Conservation (phyloP, 2,329 filamentous ascomycete genomes). For the Apiospora aurea region DNA sequence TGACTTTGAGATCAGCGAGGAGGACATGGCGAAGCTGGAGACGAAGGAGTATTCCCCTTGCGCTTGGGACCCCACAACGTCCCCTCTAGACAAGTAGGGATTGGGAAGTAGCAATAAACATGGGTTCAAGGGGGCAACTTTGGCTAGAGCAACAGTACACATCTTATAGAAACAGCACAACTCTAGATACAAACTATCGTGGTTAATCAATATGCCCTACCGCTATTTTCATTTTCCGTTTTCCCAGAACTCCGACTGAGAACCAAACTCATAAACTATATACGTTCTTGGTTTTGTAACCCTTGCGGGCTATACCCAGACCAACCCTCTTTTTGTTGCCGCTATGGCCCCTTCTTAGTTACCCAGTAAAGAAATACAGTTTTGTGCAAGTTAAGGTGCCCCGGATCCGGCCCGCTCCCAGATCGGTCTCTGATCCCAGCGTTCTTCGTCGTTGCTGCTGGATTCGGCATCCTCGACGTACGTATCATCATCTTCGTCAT, state of each 20-base stretch:
- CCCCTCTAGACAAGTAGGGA: constrained; percentile 49
- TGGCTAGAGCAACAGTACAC: neutral
- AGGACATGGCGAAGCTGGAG: constrained; percentile 58
- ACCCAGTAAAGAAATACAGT: neutral
- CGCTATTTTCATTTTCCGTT: neutral
- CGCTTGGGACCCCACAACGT: constrained; percentile 63
- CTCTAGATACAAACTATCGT: neutral
- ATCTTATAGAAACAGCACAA: neutral
- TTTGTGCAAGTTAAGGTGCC: neutral
- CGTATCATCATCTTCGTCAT: constrained; percentile 38
- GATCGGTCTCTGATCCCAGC: constrained; percentile 41
- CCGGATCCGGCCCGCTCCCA: constrained; percentile 38
- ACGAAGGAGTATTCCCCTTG: constrained; percentile 61
- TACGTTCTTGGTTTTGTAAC: neutral
- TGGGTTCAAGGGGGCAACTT: no score
- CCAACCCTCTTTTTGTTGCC: neutral
- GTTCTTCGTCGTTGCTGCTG: constrained; percentile 33
- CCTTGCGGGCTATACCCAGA: neutral
- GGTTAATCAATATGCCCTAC: neutral
- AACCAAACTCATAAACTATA: neutral
- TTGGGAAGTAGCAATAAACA: neutral
- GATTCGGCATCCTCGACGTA: constrained; percentile 42
- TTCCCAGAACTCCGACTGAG: neutral
- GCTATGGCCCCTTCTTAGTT: neutral
- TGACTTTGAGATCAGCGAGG: constrained; percentile 62